Evolutionary conservation across 306 rosid genomes (phyloP).

Genomic region (Castanopsis chinensis): DNA sequence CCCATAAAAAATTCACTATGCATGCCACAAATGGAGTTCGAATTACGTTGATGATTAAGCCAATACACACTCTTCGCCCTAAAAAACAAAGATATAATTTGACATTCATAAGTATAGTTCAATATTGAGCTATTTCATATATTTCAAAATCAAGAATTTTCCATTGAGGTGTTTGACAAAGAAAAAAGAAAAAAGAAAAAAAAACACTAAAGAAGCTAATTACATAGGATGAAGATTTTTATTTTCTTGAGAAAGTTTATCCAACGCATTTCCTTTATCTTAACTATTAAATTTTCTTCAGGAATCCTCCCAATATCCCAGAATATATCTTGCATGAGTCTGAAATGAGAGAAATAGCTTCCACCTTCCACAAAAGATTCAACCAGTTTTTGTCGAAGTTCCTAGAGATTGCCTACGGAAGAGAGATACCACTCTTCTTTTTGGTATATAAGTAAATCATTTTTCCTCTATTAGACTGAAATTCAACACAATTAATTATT

Average conservation of each 20-base stretch:
- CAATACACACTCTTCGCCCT: no score
- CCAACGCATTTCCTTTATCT: neutral
- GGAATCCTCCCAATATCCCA: constrained; percentile 60
- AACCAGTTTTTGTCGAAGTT: constrained; percentile 43
- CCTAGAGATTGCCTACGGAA: constrained; percentile 52
- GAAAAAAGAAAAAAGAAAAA: no score
- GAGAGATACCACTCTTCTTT: constrained; percentile 59
- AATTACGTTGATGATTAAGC: no score
- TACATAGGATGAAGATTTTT: no score
- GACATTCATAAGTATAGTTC: no score
- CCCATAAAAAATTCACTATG: no score
- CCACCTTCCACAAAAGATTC: constrained; percentile 44
- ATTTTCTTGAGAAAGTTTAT: neutral
- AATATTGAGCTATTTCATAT: no score
- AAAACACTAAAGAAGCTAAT: no score
- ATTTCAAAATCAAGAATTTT: no score
- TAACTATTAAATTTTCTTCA: constrained; percentile 22
- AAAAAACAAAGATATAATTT: no score
- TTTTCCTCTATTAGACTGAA: neutral
- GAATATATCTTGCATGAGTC: constrained; percentile 46
- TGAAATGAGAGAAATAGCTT: constrained; percentile 50
- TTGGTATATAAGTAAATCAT: constrained; percentile 42
- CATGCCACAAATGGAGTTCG: no score
- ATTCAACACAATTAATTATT: neutral
- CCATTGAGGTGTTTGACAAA: no score